phyloP scores from a whole-genome alignment of 345 rosid genomes.

The Eucalyptus sideroxylon region DNA sequence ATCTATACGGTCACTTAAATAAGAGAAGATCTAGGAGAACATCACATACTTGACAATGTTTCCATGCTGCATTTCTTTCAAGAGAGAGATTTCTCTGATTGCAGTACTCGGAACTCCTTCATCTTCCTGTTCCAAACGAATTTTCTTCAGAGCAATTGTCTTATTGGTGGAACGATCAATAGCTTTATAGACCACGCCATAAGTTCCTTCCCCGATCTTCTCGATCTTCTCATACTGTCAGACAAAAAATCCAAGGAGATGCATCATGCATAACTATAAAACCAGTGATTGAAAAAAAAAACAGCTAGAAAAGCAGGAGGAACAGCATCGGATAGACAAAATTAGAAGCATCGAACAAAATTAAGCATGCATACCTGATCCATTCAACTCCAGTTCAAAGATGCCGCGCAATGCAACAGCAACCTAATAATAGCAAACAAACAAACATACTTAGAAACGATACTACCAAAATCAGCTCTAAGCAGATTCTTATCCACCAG shows the following conservation, averaged over 20 bases:
- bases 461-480: background rate
- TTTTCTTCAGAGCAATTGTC: slow-evolving; percentile 90
- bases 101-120: slow-evolving; percentile 97
- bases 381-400: background rate
- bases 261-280: background rate
- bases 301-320: background rate
- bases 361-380: background rate
- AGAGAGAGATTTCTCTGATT: slow-evolving; percentile 76
- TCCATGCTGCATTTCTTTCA: slow-evolving; percentile 94
- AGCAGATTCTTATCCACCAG: background rate
- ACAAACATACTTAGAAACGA: background rate
- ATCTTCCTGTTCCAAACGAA: slow-evolving; percentile 84
- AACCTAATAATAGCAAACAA: background rate
- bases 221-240: slow-evolving; percentile 87
- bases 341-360: background rate
- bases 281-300: background rate
- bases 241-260: background rate
- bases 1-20: background rate
- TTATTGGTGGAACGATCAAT: slow-evolving; percentile 67
- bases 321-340: background rate
- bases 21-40: background rate
- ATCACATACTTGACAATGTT: slow-evolving; percentile 64
- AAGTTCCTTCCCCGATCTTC: slow-evolving; percentile 95
- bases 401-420: background rate
- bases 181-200: slow-evolving; percentile 93